Evolutionary conservation across 768 basidiomycete species (phyloP).

Genomic region (Rubroboletus satanas): DNA sequence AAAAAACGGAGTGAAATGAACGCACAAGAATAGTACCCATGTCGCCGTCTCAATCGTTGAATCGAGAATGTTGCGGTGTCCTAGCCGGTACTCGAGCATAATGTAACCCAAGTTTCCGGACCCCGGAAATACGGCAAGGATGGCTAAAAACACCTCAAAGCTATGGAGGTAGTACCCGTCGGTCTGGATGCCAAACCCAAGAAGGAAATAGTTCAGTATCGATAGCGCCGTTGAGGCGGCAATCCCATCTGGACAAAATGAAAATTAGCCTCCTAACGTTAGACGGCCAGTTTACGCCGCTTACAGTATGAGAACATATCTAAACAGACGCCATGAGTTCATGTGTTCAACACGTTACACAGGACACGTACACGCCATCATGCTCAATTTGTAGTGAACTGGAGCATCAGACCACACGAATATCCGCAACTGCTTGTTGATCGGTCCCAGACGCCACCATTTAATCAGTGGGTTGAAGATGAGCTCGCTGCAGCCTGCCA

Average conservation of each 20-base stretch:
- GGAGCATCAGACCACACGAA: slow-evolving; percentile 80
- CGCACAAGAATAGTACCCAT: slow-evolving; percentile 37
- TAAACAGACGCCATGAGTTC: slow-evolving; percentile 14
- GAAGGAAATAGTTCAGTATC: slow-evolving; percentile 68
- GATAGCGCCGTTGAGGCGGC: slow-evolving; percentile 61
- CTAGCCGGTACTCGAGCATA: slow-evolving; percentile 69
- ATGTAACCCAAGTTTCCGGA: slow-evolving; percentile 69
- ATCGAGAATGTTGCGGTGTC: slow-evolving; percentile 28
- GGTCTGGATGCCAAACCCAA: slow-evolving; percentile 67
- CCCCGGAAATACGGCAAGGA: slow-evolving; percentile 68
- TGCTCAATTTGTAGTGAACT: slow-evolving; percentile 74
- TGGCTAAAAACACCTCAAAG: slow-evolving; percentile 78
- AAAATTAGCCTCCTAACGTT: not conserved
- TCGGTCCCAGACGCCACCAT: slow-evolving; percentile 79
- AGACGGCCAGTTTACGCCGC: slow-evolving; percentile 15
- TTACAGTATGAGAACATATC: slow-evolving; percentile 53
- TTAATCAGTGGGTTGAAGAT: slow-evolving; percentile 79
- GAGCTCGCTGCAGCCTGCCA: slow-evolving; percentile 43
- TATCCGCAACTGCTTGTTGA: slow-evolving; percentile 73
- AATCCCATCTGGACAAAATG: slow-evolving; percentile 41
- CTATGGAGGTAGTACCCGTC: slow-evolving; percentile 75
- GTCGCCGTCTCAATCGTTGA: slow-evolving; percentile 22
- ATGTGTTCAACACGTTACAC: not conserved
- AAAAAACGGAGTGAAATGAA: not conserved
- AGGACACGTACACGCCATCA: slow-evolving; percentile 46